Conservation (phyloP, 2,329 filamentous ascomycete genomes). For the Talaromyces sp. region DNA sequence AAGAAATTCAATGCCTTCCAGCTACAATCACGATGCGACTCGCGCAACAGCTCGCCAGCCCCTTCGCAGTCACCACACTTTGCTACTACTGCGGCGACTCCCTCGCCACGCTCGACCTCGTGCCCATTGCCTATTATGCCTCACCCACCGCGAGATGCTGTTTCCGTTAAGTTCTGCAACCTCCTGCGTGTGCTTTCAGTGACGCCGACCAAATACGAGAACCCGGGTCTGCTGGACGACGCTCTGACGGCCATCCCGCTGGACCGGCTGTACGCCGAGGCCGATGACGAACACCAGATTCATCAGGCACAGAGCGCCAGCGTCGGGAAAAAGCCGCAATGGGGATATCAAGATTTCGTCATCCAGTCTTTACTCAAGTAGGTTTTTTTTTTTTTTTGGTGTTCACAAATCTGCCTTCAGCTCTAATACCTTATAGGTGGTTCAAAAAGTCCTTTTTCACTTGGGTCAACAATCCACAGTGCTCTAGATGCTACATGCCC, state of each 20-base stretch:
- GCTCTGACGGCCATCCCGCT: constrained; percentile 81
- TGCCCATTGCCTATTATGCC: constrained; percentile 61
- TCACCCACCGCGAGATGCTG: constrained; percentile 67
- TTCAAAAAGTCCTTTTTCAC: constrained; percentile 93
- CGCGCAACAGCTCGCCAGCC: constrained; percentile 55
- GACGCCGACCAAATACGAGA: constrained; percentile 92
- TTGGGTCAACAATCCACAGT: constrained; percentile 94
- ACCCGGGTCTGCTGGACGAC: constrained; percentile 89
- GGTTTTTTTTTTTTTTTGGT: constrained; percentile 26
- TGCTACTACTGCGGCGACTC: constrained; percentile 20
- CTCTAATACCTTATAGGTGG: constrained; percentile 57
- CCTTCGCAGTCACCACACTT: constrained; percentile 34
- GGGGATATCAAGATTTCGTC: constrained; percentile 97
- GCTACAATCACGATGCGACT: constrained; percentile 55
- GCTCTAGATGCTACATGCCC: constrained; percentile 73
- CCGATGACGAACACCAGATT: constrained; percentile 88
- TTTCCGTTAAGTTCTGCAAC: constrained; percentile 72
- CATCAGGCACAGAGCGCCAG: constrained; percentile 83
- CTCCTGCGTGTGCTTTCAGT: constrained; percentile 79
- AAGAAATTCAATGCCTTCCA: constrained; percentile 82
- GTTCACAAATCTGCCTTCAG: constrained; percentile 3
- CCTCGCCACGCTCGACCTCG: constrained; percentile 29
- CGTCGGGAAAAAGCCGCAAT: constrained; percentile 78
- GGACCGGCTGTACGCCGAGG: constrained; percentile 86
- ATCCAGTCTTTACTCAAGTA: constrained; percentile 81